phyloP scores from a whole-genome alignment of 2,329 filamentous ascomycete genomes.

The Aspergillus carbonarius region DNA sequence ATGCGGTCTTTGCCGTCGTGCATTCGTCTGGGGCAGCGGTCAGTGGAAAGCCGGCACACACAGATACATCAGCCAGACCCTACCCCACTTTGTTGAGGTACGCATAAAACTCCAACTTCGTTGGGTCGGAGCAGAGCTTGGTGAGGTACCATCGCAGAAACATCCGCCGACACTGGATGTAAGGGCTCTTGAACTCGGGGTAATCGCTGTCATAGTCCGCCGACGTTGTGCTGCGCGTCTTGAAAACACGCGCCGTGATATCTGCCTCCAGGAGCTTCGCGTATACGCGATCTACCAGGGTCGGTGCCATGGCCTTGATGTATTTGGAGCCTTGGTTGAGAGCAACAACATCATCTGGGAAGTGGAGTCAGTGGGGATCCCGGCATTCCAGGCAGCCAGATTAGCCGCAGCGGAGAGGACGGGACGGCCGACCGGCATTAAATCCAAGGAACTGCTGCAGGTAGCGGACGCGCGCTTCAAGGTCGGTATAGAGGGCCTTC shows the following conservation, averaged over 20 bases:
- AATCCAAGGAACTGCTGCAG: background rate
- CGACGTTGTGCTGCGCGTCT: constrained; percentile 59
- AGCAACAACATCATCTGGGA: constrained; percentile 67
- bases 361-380: background rate
- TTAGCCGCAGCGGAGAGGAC: no score
- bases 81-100: constrained; percentile 81
- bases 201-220: constrained; percentile 65
- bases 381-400: no score
- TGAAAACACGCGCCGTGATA: constrained; percentile 76
- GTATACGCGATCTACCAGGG: constrained; percentile 81
- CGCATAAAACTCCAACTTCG: constrained; percentile 75
- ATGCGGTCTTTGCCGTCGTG: constrained; percentile 72
- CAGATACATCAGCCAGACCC: constrained; percentile 27
- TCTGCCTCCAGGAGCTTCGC: constrained; percentile 77
- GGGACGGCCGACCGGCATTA: background rate
- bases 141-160: constrained; percentile 71
- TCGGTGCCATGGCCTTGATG: constrained; percentile 75
- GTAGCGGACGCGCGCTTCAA: background rate
- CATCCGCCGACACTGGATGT: constrained; percentile 75
- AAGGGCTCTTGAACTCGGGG: constrained; percentile 66
- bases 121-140: constrained; percentile 72
- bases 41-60: background rate
- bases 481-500: background rate
- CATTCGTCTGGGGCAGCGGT: constrained; percentile 59
- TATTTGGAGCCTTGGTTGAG: constrained; percentile 69